Percentiles rank a stretch among this genome's conserved stretches.
Evolutionary conservation across 148 eudicot genomes (phyloP).

Genomic region (Persicaria maculosa): DNA sequence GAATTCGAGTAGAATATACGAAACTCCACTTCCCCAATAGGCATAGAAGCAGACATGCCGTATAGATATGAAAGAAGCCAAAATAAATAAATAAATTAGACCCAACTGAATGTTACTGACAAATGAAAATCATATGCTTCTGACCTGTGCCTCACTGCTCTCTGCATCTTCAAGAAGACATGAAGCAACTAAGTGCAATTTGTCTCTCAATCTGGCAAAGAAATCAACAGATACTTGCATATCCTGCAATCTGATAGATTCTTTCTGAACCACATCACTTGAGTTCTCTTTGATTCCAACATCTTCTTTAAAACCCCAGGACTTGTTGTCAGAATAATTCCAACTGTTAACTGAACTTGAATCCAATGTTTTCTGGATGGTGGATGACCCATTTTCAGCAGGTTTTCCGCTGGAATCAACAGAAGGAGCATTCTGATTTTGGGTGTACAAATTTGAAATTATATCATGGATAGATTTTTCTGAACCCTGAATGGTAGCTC

Average conservation of each 20-base stretch:
- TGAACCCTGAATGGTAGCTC: conserved; percentile 24
- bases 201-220: conserved; percentile 41
- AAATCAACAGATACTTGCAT: conserved; percentile 32
- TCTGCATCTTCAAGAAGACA: conserved; percentile 45
- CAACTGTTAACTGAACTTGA: conserved; percentile 24
- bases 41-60: not conserved
- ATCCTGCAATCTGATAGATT: conserved; percentile 28
- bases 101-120: not conserved
- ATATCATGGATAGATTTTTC: conserved; percentile 53
- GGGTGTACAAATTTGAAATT: conserved; percentile 56
- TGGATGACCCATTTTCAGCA: conserved; percentile 26
- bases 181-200: conserved; percentile 34
- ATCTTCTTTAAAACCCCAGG: conserved; percentile 64
- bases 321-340: conserved; percentile 41
- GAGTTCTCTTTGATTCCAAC: conserved; percentile 18
- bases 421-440: conserved; percentile 37
- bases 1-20: not conserved
- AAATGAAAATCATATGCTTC: conserved; percentile 11
- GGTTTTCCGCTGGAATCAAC: conserved; percentile 18
- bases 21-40: not conserved
- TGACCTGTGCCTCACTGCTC: conserved; percentile 61
- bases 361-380: conserved; percentile 21
- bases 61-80: not conserved
- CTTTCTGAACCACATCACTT: conserved; percentile 17
- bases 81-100: not conserved